Conservation (phyloP, 768 basidiomycete genomes). For the Crepidotus variabilis region DNA sequence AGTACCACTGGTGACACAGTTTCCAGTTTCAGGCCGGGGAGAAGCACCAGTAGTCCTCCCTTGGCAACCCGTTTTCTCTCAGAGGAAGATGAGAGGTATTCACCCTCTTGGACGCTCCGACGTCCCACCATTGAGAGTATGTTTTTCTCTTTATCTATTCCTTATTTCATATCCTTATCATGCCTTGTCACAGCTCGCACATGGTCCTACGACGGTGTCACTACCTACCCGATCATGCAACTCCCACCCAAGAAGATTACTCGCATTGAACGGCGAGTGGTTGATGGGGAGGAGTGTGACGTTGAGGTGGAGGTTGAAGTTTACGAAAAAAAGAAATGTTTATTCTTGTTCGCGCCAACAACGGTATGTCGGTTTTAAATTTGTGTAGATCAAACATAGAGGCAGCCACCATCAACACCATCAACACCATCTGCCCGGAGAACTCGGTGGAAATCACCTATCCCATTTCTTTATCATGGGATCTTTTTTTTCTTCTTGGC, state of each 20-base stretch:
- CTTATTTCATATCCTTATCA: slow-evolving; percentile 1
- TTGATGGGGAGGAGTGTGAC: slow-evolving; percentile 50
- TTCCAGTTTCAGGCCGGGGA: slow-evolving; percentile 11
- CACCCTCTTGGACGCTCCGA: slow-evolving; percentile 18
- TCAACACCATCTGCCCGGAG: too few relatives aligned
- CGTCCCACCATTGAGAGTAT: slow-evolving; percentile 52
- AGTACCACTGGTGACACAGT: slow-evolving; percentile 1
- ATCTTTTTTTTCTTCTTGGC: too few relatives aligned
- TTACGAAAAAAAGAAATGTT: slow-evolving; percentile 50
- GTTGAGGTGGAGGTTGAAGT: slow-evolving; percentile 53
- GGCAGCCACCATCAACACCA: too few relatives aligned
- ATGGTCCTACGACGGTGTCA: slow-evolving; percentile 74
- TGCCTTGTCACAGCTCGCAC: slow-evolving; percentile 47
- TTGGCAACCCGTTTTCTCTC: slow-evolving; percentile 26
- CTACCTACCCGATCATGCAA: slow-evolving; percentile 54
- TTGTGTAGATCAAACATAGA: too few relatives aligned
- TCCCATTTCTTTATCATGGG: too few relatives aligned
- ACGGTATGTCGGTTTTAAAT: slow-evolving; percentile 2
- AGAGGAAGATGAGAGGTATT: slow-evolving; percentile 27
- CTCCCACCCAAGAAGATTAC: slow-evolving; percentile 54
- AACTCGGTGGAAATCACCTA: too few relatives aligned
- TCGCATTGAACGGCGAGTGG: slow-evolving; percentile 43
- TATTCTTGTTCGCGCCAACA: slow-evolving; percentile 62
- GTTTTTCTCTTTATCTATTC: slow-evolving; percentile 17
- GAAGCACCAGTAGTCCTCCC: slow-evolving; percentile 27